Base-by-base conservation (phyloP, 1,284 basidiomycete genomes). In the Neotropicomus parvogracilis region DNA sequence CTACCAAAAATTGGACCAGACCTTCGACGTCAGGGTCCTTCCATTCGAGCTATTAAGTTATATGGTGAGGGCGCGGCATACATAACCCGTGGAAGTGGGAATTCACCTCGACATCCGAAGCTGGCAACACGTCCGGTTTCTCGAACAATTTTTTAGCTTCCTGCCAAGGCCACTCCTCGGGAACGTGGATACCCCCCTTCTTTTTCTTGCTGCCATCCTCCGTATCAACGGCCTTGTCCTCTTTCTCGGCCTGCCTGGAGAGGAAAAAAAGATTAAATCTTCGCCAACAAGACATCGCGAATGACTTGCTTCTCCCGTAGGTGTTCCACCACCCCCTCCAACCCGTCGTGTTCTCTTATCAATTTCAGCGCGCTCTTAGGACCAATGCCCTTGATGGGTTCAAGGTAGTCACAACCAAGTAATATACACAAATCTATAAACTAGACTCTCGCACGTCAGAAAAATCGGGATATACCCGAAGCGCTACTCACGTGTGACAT, bases 381-480 rank as follows among this genome's bases (percentile, higher is more conserved):
- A 1, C 97, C 97, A 29, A 99, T 75, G 1, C 95, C 95, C 62
- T 85, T 92, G 60, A 99, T 93, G 1, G 94, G 95, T 57, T 97
- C 95, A 32, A 99, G 83, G 69, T 99, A 99, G 67, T 99, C 97
- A 59, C 97, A 99, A 3, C 97, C 97, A 37, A 98, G 84, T 8
- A 99, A 77, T 53, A 99, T 91, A 67, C 97, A 99, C 3, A 99
- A 78, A 57, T 99, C 97, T 62, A 94, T 91, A 65, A 99, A 99
- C 88, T 97, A 62, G 4, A 41, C 42, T 6, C 37, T 35, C 46
- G 32, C 20, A 20, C 8, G 0, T 61, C 21, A 65, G 19, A 17
- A 34, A 9, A 17, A 40, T 5, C 11, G 6, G 13, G 20, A 46
- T 37, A 21, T 17, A 27, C 41, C 10, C 2, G 32, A 40, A 31